Conservation (phyloP, 176 grass and related monocot species). For the Echinochloa phyllopogon region DNA sequence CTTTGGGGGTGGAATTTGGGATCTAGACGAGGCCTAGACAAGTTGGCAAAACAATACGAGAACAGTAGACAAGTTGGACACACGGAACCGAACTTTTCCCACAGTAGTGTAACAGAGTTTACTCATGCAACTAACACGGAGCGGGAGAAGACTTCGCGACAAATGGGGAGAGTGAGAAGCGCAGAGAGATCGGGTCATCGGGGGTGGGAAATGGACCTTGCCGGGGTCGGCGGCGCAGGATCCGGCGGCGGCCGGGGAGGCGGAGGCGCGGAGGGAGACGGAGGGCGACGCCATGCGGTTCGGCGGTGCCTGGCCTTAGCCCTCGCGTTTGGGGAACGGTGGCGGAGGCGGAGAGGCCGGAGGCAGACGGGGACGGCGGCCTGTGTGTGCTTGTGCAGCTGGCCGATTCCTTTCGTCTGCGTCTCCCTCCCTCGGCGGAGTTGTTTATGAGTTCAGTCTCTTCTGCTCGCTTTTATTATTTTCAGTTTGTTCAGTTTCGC, state of each 20-base stretch:
- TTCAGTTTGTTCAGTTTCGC: background rate
- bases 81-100: background rate
- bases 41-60: background rate
- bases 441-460: conserved; percentile 36
- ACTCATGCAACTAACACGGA: background rate
- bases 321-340: background rate
- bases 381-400: background rate
- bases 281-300: conserved; percentile 56
- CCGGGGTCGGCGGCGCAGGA: conserved; percentile 44
- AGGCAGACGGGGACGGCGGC: no score
- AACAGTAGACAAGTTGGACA: background rate
- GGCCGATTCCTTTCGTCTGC: background rate
- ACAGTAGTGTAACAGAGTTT: background rate
- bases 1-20: no score
- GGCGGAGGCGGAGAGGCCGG: conserved; percentile 7
- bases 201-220: conserved; percentile 47
- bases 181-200: background rate
- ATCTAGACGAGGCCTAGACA: no score
- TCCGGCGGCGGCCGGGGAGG: conserved; percentile 44
- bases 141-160: background rate
- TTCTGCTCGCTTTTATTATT: no score
- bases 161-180: background rate
- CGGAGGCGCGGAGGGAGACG: conserved; percentile 49
- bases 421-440: conserved; percentile 28
- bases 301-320: background rate